Conservation (phyloP, 202 grass and related monocot species). For the Zoysia matrella region DNA sequence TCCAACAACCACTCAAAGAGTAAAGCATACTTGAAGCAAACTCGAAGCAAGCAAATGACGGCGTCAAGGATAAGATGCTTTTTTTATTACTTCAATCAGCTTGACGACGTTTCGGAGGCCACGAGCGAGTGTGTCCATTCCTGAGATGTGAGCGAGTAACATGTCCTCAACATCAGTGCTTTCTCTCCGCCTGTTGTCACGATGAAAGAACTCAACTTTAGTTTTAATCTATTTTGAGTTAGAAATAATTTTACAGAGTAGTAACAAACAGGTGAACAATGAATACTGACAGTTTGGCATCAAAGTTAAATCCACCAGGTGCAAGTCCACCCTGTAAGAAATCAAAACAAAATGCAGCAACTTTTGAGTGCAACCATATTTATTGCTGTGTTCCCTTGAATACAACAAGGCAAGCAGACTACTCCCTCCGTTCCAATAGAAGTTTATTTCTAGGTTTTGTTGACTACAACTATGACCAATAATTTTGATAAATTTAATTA, state of each 20-base stretch:
- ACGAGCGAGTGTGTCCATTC: slow-evolving; percentile 91
- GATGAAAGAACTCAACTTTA: slow-evolving; percentile 31
- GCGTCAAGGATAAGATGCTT: slow-evolving; percentile 12
- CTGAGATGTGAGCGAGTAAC: slow-evolving; percentile 94
- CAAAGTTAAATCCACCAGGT: slow-evolving; percentile 98
- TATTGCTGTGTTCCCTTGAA: not conserved
- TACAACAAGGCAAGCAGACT: not conserved
- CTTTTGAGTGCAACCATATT: slow-evolving; percentile 38
- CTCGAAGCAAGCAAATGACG: slow-evolving; percentile 27
- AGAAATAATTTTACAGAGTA: not conserved
- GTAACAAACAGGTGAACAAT: not conserved
- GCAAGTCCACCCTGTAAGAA: slow-evolving; percentile 79
- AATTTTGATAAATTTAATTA: no score
- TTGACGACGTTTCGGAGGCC: slow-evolving; percentile 87
- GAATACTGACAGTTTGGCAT: slow-evolving; percentile 85
- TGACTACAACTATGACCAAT: no score
- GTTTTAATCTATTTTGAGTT: not conserved
- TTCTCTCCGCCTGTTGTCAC: slow-evolving; percentile 77
- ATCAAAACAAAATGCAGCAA: slow-evolving; percentile 13
- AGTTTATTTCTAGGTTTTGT: no score
- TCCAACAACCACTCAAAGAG: slow-evolving; percentile 35
- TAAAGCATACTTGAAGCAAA: slow-evolving; percentile 42
- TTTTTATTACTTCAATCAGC: slow-evolving; percentile 73
- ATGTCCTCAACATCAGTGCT: slow-evolving; percentile 97
- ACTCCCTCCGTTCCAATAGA: no score